Evolutionary conservation across 108 stramenopile species (phyloP).

Genomic region (Asterionellopsis glacialis): DNA sequence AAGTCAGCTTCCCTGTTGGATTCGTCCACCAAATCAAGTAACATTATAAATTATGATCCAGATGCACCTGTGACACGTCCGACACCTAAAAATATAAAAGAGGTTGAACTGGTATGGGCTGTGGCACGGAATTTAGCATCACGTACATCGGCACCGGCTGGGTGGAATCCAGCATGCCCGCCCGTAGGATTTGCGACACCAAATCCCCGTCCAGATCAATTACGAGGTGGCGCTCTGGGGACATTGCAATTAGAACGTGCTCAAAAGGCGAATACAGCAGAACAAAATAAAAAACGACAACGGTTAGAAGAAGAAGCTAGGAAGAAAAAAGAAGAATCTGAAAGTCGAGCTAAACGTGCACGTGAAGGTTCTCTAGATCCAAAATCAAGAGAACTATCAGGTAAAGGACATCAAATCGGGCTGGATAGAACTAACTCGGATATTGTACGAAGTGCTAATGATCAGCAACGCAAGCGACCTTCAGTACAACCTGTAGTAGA

Average conservation of each 20-base stretch:
- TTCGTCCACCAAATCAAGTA: slow-evolving; percentile 1
- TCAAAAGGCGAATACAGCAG: slow-evolving; percentile 34
- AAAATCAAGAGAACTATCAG: slow-evolving; percentile 20
- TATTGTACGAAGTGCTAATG: too few relatives aligned
- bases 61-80: slow-evolving; percentile 33
- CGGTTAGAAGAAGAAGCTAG: slow-evolving; percentile 28
- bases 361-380: slow-evolving; percentile 15
- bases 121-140: slow-evolving; percentile 60
- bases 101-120: slow-evolving; percentile 60
- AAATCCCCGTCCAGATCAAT: slow-evolving; percentile 80
- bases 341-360: slow-evolving; percentile 6
- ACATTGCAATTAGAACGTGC: slow-evolving; percentile 70
- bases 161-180: slow-evolving; percentile 78
- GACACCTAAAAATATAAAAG: slow-evolving; percentile 52
- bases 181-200: slow-evolving; percentile 80
- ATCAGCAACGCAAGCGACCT: slow-evolving; percentile 7
- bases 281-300: slow-evolving; percentile 44
- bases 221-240: slow-evolving; percentile 75
- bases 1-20: slow-evolving; percentile 44
- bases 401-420: slow-evolving; percentile 8
- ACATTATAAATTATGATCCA: not conserved
- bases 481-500: slow-evolving; percentile 6
- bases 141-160: slow-evolving; percentile 75
- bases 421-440: too few relatives aligned
- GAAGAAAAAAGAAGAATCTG: slow-evolving; percentile 26